A percentile compares a stretch with the other conserved stretches of the same genome.
These are phyloP conservation scores for Pseudomonodictys pantanalensis DNA, from an alignment of 495 filamentous ascomycete genomes.

Conservation along the genomic window DNA sequence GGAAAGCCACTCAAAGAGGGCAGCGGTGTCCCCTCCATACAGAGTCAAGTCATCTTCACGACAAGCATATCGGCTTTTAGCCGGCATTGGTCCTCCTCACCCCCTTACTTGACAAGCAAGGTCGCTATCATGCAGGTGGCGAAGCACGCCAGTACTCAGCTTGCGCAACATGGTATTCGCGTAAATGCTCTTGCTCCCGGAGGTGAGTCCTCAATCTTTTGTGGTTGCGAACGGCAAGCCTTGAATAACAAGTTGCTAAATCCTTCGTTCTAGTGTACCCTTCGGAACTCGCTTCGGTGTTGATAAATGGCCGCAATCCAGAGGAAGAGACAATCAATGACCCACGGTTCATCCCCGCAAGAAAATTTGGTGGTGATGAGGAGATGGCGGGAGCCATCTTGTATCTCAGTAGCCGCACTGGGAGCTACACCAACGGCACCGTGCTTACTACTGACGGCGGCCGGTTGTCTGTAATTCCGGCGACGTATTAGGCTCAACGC, in stretches of 20 bases:
- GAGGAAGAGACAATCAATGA: constrained; percentile 15
- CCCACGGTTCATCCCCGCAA: constrained; percentile 7
- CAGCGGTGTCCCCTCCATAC: neutral
- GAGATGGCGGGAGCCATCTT: constrained; percentile 11
- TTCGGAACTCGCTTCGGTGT: constrained; percentile 13
- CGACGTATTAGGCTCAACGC: constrained; percentile 13
- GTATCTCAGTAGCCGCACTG: constrained; percentile 3
- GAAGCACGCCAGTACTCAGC: no score
- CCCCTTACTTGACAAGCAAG: no score
- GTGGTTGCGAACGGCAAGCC: no score
- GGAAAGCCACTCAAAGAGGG: neutral
- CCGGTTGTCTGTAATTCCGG: constrained; percentile 10
- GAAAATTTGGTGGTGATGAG: constrained; percentile 7
- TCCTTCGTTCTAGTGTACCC: constrained; percentile 8
- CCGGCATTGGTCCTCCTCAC: no score
- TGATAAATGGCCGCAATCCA: constrained; percentile 7
- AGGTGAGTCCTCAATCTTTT: no score
- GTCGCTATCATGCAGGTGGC: no score
- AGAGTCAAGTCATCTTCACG: no score
- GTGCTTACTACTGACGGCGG: constrained; percentile 14
- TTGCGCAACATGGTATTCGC: no score
- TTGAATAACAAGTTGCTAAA: no score
- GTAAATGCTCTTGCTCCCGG: no score
- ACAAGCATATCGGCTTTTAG: no score
- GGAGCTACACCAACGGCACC: constrained; percentile 5